Evolutionary conservation across 768 basidiomycete species (phyloP).

Genomic region (Lanmaoa rubissima): DNA sequence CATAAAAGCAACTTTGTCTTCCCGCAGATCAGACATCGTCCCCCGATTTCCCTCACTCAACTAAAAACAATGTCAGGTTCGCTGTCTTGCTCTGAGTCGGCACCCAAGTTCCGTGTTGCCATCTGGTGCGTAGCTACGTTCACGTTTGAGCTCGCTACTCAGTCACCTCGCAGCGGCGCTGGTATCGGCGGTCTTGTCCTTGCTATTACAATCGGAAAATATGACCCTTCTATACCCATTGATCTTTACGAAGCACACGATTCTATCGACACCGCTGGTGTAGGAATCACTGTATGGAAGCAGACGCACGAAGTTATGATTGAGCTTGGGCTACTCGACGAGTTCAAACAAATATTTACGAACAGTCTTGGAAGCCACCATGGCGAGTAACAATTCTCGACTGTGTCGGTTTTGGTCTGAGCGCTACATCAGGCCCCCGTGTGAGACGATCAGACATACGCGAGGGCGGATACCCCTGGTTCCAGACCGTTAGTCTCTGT

Average conservation of each 20-base stretch:
- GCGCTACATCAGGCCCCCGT: conserved; percentile 17
- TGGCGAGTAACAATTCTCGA: conserved; percentile 6
- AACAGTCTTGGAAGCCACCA: conserved; percentile 6
- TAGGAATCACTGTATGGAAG: conserved; percentile 46
- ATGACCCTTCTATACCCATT: conserved; percentile 29
- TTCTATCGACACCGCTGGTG: conserved; percentile 39
- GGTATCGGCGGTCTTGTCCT: conserved; percentile 46
- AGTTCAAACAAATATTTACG: conserved; percentile 21
- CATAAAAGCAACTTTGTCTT: not conserved
- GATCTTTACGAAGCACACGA: conserved; percentile 48
- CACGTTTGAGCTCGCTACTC: not conserved
- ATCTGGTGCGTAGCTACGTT: conserved; percentile 14
- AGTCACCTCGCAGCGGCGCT: conserved; percentile 30
- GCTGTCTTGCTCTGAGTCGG: not conserved
- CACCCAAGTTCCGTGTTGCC: conserved; percentile 17
- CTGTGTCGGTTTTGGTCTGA: conserved; percentile 12
- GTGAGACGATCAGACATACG: conserved; percentile 29
- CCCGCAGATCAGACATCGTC: not conserved
- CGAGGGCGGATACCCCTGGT: conserved; percentile 32
- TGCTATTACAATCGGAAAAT: conserved; percentile 28
- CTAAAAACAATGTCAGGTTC: not conserved
- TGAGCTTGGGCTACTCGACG: conserved; percentile 42
- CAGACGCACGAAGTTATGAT: conserved; percentile 46
- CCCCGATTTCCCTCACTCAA: not conserved
- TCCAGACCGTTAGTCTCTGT: conserved; percentile 25